Base-by-base conservation (phyloP, 305 asterid genomes). In the Salvia sclarea region DNA sequence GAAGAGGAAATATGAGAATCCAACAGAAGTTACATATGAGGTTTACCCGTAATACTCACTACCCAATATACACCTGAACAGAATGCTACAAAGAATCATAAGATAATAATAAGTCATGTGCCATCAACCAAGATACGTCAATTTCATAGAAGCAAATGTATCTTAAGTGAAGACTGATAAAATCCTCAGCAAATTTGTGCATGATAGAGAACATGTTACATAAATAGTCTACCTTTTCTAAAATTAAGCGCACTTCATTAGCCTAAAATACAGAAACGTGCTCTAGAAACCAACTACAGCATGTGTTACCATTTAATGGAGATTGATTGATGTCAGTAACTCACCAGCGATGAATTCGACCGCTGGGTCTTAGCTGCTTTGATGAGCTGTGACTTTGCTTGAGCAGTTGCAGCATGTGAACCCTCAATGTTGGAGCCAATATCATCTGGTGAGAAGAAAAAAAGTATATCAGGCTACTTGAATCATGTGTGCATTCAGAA, bases 291-390 rank as follows among this genome's bases (percentile, higher is more conserved):
- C 5, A 33, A 20, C 43, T 14, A 50, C 8, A 49, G 14, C 37
- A 8, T 0, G 24, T 14, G 18, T 9, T 49, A 40, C 52, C 8
- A 0, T 38, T 14, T 20, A 12, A 12, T 57, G 50, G 45, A 68
- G 41, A 43, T 43, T 37, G 40, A 28, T 41, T 30, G 44, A 40
- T 45, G 20, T 11, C 30, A 50, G 30, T 63, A 50, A 74, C 70
- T 82, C 75, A 88, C 96, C 95, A 91, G 74, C 70, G 96, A 91
- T 28, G 97, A 88, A 75, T 85, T 86, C 20, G 97, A 88, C 69
- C 80, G 80, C 79, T 92, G 98, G 24, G 96, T 86, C 76, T 92
- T 92, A 52, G 96, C 84, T 14, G 98, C 98, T 86, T 85, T 90
- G 65, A 84, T 80, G 75, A 93, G 96, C 78, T 90, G 96, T 63